Evolutionary conservation across 257 asterid species (phyloP).

Genomic region (Apocynum venetum): DNA sequence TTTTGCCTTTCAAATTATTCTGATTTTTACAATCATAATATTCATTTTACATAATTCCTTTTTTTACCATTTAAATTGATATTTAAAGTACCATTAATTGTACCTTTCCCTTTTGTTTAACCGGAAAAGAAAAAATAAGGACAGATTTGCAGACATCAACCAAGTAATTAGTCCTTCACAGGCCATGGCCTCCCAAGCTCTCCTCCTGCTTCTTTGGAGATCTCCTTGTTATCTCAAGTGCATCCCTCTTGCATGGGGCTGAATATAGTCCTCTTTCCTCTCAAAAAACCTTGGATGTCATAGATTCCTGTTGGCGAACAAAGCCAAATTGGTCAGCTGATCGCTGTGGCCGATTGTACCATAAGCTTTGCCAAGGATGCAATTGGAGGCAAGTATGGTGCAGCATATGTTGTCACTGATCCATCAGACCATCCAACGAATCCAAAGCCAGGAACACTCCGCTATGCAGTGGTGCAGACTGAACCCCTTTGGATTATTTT

Average conservation of each 20-base stretch:
- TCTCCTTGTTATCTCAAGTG: constrained; percentile 22
- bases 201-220: constrained; percentile 18
- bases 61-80: too few relatives aligned
- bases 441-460: constrained; percentile 68
- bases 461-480: constrained; percentile 28
- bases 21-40: too few relatives aligned
- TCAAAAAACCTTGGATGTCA: constrained; percentile 40
- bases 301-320: constrained; percentile 72
- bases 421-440: constrained; percentile 50
- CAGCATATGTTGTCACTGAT: constrained; percentile 48
- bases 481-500: constrained; percentile 66
- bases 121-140: too few relatives aligned
- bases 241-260: constrained; percentile 24
- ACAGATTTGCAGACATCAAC: too few relatives aligned
- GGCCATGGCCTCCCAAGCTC: constrained; percentile 37
- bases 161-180: constrained; percentile 9
- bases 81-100: too few relatives aligned
- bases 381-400: constrained; percentile 62
- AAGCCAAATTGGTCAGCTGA: constrained; percentile 58
- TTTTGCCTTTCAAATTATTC: too few relatives aligned
- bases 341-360: constrained; percentile 62
- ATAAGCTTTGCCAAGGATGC: constrained; percentile 67
- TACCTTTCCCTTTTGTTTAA: too few relatives aligned
- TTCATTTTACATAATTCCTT: too few relatives aligned
- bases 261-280: constrained; percentile 13